These are phyloP conservation scores for Cyclospora cayetanensis DNA, from an alignment of 169 alveolate species.

Conservation along the genomic window DNA sequence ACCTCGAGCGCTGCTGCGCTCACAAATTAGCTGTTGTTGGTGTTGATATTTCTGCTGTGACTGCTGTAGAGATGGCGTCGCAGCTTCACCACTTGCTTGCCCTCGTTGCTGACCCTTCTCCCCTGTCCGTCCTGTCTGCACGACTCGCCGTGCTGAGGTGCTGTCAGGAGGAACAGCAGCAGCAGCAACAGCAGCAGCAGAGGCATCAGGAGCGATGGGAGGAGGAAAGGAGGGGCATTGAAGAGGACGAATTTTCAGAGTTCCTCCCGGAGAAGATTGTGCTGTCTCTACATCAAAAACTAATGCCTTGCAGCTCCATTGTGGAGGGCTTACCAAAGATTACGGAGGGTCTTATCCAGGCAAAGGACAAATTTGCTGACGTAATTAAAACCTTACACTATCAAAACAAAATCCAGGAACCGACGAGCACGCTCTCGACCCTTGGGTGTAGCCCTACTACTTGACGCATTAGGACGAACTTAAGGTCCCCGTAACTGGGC, in stretches of 20 bases:
- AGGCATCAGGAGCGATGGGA: slow-evolving; percentile 29
- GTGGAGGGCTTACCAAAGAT: not conserved
- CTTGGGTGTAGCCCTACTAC: no score
- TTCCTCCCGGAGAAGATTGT: not conserved
- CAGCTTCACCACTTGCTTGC: slow-evolving; percentile 7
- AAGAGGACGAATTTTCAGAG: not conserved
- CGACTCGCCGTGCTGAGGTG: slow-evolving; percentile 21
- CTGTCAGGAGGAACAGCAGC: slow-evolving; percentile 32
- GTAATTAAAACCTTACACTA: slow-evolving; percentile 14
- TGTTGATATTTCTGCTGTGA: not conserved
- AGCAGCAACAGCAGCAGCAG: slow-evolving; percentile 54
- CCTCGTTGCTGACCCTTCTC: slow-evolving; percentile 13
- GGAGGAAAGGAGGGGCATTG: not conserved
- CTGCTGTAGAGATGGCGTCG: not conserved
- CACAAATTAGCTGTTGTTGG: not conserved
- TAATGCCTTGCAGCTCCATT: not conserved
- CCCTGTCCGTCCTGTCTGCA: not conserved
- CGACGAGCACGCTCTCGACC: no score
- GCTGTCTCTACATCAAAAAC: not conserved
- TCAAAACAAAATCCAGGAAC: not conserved
- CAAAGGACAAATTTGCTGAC: not conserved
- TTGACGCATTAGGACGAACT: no score
- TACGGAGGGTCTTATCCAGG: not conserved
- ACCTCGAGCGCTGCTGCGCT: not conserved
- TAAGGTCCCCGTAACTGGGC: no score